Percentiles rank a stretch among this genome's conserved stretches.
Conservation (phyloP, 2,329 filamentous ascomycete genomes). For the Remersonia thermophila region DNA sequence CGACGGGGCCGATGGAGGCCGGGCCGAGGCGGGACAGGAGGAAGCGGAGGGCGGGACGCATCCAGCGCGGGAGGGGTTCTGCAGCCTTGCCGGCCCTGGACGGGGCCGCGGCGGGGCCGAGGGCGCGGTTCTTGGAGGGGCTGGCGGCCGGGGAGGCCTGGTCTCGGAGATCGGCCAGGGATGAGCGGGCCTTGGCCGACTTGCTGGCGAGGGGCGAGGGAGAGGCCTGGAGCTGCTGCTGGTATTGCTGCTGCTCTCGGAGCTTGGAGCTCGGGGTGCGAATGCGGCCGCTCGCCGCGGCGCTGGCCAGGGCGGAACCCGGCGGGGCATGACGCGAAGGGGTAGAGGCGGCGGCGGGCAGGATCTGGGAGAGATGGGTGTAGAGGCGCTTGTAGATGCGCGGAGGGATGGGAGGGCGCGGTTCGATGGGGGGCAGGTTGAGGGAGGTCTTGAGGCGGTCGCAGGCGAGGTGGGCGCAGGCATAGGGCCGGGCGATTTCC, state of each 20-base stretch:
- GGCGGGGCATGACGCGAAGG: constrained; percentile 11
- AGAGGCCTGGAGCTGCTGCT: constrained; percentile 1
- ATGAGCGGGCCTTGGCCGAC: constrained; percentile 17
- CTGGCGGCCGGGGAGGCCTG: constrained; percentile 3
- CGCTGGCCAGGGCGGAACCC: constrained; percentile 15
- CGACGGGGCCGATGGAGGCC: constrained; percentile 53
- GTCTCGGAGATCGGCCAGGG: constrained; percentile 19
- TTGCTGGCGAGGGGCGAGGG: constrained; percentile 13
- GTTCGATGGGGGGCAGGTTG: constrained; percentile 63
- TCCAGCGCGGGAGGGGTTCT: constrained; percentile 47
- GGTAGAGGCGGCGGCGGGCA: constrained; percentile 35
- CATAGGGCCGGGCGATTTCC: constrained; percentile 74
- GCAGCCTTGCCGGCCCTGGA: constrained; percentile 23
- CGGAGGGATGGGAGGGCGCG: constrained; percentile 65
- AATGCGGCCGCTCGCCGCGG: constrained; percentile 5
- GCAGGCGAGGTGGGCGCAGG: constrained; percentile 81
- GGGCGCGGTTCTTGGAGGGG: constrained; percentile 15
- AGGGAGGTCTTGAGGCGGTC: constrained; percentile 67
- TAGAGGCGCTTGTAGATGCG: constrained; percentile 77
- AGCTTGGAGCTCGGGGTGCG: constrained; percentile 26
- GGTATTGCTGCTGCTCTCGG: constrained; percentile 11
- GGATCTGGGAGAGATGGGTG: constrained; percentile 60
- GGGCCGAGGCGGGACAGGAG: constrained; percentile 52
- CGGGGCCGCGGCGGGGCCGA: constrained; percentile 25
- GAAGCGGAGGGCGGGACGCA: constrained; percentile 54